phyloP scores from a whole-genome alignment of 129 eudicot species.

The Tagetes erecta region DNA sequence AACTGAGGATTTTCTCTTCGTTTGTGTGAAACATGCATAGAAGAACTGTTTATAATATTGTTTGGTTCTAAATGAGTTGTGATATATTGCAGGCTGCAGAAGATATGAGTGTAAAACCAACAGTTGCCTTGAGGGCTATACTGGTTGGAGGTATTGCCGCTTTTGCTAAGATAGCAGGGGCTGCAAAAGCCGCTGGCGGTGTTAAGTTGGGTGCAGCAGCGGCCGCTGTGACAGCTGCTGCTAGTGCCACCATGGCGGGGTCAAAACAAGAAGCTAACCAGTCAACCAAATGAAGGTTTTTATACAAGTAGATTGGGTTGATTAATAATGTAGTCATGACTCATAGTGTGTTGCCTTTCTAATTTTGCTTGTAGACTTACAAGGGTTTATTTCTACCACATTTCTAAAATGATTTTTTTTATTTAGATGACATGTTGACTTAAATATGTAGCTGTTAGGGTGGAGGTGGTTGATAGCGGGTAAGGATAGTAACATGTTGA shows the following conservation, averaged over 20 bases:
- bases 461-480: no score
- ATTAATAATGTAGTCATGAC: conserved; percentile 24
- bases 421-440: conserved; percentile 4
- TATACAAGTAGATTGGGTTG: conserved; percentile 18
- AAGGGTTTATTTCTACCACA: neutral
- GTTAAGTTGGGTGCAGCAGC: conserved; percentile 84
- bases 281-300: conserved; percentile 40
- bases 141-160: conserved; percentile 92
- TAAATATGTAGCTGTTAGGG: neutral
- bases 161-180: conserved; percentile 76
- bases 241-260: conserved; percentile 70
- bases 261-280: conserved; percentile 56
- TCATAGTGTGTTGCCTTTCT: neutral
- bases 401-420: conserved; percentile 1
- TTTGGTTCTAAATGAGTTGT: neutral
- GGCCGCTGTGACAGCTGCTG: conserved; percentile 75
- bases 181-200: conserved; percentile 80
- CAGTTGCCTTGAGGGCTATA: conserved; percentile 90
- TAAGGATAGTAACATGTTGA: no score
- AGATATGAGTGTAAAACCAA: conserved; percentile 70
- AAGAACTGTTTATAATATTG: neutral
- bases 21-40: neutral
- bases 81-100: conserved; percentile 34
- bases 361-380: conserved; percentile 19
- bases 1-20: neutral